Conservation (phyloP, 306 rosid species). For the barrel medic (Medicago truncatula) region DNA sequence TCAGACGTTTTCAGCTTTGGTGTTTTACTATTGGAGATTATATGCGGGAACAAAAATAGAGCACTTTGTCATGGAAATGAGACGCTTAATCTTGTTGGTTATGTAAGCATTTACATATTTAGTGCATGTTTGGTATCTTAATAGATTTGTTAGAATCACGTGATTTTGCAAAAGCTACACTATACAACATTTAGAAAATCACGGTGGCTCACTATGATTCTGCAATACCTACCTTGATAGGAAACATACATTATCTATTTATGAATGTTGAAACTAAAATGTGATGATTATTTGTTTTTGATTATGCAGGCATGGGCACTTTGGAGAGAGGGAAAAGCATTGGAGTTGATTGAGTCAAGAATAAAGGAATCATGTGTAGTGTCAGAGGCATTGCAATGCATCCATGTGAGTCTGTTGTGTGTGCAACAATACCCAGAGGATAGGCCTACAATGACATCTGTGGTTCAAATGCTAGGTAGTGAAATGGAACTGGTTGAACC, state of each 20-base stretch:
- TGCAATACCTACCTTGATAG: no score
- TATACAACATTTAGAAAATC: no score
- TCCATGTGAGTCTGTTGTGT: conserved; percentile 60
- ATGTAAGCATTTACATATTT: conserved; percentile 48
- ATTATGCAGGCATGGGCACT: conserved; percentile 56
- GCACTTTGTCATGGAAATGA: conserved; percentile 48
- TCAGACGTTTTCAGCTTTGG: conserved; percentile 50
- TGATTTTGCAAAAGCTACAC: no score
- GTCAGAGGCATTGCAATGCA: conserved; percentile 53
- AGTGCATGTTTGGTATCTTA: background rate
- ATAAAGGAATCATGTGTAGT: conserved; percentile 31
- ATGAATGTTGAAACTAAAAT: no score
- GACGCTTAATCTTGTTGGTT: conserved; percentile 54
- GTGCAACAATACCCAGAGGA: conserved; percentile 60
- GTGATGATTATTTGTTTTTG: background rate
- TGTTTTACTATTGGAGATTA: conserved; percentile 54
- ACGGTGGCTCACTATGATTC: no score
- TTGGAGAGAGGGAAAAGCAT: conserved; percentile 51
- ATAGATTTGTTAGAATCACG: no score
- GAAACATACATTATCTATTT: no score
- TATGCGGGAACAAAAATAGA: conserved; percentile 56
- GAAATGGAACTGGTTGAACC: conserved; percentile 52
- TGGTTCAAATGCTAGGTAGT: conserved; percentile 56
- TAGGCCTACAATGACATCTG: conserved; percentile 48
- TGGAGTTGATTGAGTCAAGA: conserved; percentile 47